Percentiles rank a stretch among this genome's conserved stretches.
These are phyloP conservation scores for Haberlea rhodopensis DNA, from an alignment of 257 asterid genomes.

Conservation along the genomic window DNA sequence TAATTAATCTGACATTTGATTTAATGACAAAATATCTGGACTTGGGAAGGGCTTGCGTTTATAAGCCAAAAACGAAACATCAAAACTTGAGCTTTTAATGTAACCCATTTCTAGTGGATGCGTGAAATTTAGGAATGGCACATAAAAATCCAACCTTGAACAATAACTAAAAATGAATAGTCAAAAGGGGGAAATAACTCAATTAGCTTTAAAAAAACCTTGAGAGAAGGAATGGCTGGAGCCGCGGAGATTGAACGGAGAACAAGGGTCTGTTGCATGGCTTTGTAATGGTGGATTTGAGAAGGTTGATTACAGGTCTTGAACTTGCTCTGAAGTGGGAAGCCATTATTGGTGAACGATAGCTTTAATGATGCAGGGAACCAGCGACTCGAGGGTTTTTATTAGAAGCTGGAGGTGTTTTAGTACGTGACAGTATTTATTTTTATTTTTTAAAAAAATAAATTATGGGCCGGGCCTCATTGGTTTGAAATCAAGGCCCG, in stretches of 20 bases:
- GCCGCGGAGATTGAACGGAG: conserved; percentile 24
- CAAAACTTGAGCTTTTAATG: too few species aligned
- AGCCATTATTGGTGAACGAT: conserved; percentile 46
- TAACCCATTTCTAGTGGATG: not conserved
- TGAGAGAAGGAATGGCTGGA: conserved; percentile 27
- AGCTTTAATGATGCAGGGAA: not conserved
- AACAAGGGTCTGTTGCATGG: conserved; percentile 31
- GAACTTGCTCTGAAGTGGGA: conserved; percentile 66
- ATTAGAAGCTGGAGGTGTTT: conserved; percentile 10
- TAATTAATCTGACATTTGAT: not conserved
- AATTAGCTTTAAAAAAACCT: conserved; percentile 13
- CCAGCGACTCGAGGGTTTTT: conserved; percentile 38
- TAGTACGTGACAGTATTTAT: too few species aligned
- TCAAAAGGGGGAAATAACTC: not conserved
- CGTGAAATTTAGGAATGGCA: conserved; percentile 9
- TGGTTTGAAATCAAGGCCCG: too few species aligned
- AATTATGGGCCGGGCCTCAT: too few species aligned
- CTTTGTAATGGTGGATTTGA: conserved; percentile 52
- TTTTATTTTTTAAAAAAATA: too few species aligned
- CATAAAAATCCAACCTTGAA: conserved; percentile 22
- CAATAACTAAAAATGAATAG: not conserved
- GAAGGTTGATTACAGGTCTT: conserved; percentile 58
- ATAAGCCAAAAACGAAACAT: not conserved
- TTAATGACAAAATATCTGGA: too few species aligned
- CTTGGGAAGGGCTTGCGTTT: too few species aligned